phyloP scores from a whole-genome alignment of 805 yeast species.

The Torulaspora delbrueckii region DNA sequence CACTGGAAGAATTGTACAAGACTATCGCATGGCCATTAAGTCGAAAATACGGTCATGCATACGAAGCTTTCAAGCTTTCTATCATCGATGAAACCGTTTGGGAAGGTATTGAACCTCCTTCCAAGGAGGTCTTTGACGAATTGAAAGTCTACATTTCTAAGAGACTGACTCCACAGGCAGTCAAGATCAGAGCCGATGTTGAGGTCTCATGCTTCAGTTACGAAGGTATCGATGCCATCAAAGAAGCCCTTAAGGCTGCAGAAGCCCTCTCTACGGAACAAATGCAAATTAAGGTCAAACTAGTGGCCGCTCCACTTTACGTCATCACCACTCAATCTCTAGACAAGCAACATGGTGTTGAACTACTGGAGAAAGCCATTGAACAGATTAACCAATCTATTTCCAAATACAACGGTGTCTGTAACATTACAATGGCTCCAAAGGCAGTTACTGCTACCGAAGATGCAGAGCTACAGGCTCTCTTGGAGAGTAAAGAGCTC shows the following conservation, averaged over 20 bases:
- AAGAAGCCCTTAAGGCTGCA: conserved; percentile 80
- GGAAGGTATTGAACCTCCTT: conserved; percentile 70
- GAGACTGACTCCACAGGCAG: conserved; percentile 96
- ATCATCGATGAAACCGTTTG: conserved; percentile 85
- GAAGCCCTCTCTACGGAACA: conserved; percentile 78
- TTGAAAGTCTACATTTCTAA: conserved; percentile 81
- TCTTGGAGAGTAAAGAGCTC: conserved; percentile 87
- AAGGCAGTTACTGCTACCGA: conserved; percentile 98
- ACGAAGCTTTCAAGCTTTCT: conserved; percentile 94
- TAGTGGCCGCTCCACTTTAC: conserved; percentile 96
- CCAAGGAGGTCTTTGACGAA: conserved; percentile 72
- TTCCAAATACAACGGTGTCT: conserved; percentile 70
- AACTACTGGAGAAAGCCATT: conserved; percentile 72
- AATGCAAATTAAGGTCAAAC: conserved; percentile 84
- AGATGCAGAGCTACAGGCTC: conserved; percentile 94
- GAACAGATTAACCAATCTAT: conserved; percentile 68
- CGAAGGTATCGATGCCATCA: conserved; percentile 97
- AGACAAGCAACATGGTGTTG: conserved; percentile 86
- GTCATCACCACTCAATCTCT: conserved; percentile 89
- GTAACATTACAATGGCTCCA: conserved; percentile 95
- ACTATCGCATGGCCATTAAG: conserved; percentile 96
- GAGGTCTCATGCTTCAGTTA: conserved; percentile 96
- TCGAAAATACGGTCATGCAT: conserved; percentile 92
- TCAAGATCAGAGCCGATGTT: conserved; percentile 96
- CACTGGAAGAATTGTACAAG: conserved; percentile 81